Base-by-base conservation (phyloP, 2,329 filamentous ascomycete genomes). In the Microdochium nivale region DNA sequence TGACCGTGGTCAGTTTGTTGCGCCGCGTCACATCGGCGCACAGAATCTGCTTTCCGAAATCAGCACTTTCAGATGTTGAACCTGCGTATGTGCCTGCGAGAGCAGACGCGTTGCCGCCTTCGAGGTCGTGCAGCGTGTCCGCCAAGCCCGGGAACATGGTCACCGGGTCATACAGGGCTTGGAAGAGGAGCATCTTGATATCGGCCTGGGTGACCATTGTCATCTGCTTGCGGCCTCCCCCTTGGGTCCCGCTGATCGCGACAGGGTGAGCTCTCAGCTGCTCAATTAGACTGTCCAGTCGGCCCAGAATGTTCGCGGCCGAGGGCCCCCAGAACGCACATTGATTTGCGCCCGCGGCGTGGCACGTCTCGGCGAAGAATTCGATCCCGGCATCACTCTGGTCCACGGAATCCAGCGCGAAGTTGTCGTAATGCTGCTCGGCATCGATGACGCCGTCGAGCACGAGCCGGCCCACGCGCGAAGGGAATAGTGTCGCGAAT, bases 401-500 rank as follows among this genome's bases (percentile, higher is more conserved):
- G 25, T 55, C 56, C 10, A 62, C 35, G 32, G 53, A 60, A 21
- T 54, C 54, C 40, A 51, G 54, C 57, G 57, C 59, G 55, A 57
- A 50, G 24, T 61, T 62, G n/a, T 54, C 40, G 25, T 59, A 60
- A 32, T 63, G 62, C 14, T 60, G 49, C 11, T 61, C 58, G 19
- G 58, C 55, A 43, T 63, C 53, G 30, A 61, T 3, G 40, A 62
- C 48, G 25, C 62, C 59, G 53, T 70, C 68, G 19, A 70, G 58
- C 10, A 71, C 40, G 55, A 71, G 62, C 50, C 64, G 62, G 16
- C 62, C 68, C n/a, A 70, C 59, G 9, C 65, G 59, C n/a, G 67
- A 66, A 1, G 68, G 68, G 57, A 70, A 71, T 62, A 71, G 65
- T 24, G 67, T 64, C 16, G 67, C 67, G 51, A 68, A 64, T 19